Evolutionary conservation across 179 eudicot species (phyloP).

Genomic region (Spinacia oleracea): DNA sequence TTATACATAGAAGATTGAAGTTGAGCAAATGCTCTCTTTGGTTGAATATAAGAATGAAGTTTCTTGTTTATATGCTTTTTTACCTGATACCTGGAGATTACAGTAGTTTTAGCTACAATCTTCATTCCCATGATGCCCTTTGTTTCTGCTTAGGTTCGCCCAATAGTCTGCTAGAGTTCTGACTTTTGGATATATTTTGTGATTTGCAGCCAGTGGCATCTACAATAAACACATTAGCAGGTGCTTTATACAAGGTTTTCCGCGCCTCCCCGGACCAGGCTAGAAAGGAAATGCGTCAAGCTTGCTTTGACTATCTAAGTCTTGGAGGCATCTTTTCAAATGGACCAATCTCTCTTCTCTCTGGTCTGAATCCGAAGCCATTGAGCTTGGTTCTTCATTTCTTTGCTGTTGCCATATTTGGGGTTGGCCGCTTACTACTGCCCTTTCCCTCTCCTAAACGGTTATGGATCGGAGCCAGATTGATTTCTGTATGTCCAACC

Average conservation of each 20-base stretch:
- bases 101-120: background rate
- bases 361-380: conserved; percentile 46
- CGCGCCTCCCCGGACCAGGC: conserved; percentile 52
- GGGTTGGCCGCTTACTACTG: conserved; percentile 41
- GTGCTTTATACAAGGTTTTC: conserved; percentile 48
- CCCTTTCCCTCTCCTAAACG: conserved; percentile 47
- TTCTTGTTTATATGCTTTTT: background rate
- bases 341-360: conserved; percentile 44
- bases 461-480: conserved; percentile 42
- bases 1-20: background rate
- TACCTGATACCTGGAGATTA: background rate
- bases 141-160: background rate
- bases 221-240: conserved; percentile 49
- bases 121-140: background rate
- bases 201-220: conserved; percentile 50
- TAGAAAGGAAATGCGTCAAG: conserved; percentile 47
- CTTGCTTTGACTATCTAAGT: conserved; percentile 51
- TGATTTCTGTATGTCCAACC: conserved; percentile 29
- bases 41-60: background rate
- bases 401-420: conserved; percentile 50
- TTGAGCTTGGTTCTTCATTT: conserved; percentile 49
- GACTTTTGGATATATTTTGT: background rate
- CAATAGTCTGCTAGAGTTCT: background rate
- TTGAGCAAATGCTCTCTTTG: background rate
- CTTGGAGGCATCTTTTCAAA: conserved; percentile 49